Percentiles rank a stretch among this genome's conserved stretches.
Evolutionary conservation across 148 eudicot species (phyloP).

Genomic region (Gaultheria prostrata): DNA sequence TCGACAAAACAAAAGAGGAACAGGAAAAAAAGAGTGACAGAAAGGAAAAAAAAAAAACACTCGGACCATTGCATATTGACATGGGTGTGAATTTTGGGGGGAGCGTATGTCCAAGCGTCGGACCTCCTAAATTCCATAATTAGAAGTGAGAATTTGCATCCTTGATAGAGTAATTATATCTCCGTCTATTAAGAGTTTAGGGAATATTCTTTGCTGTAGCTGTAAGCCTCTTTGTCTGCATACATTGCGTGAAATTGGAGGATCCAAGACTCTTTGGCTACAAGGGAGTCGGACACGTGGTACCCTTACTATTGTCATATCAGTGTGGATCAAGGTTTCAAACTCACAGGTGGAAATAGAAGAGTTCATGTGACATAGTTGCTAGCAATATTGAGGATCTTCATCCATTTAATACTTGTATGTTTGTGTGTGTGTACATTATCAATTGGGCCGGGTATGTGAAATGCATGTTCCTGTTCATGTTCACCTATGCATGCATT

Average conservation of each 20-base stretch:
- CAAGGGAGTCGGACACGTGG: not conserved
- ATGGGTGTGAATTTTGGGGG: not conserved
- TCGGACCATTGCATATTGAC: not conserved
- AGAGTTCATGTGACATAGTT: not conserved
- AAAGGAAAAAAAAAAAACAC: not conserved
- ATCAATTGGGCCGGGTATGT: not conserved
- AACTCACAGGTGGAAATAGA: not conserved
- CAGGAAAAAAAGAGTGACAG: not conserved
- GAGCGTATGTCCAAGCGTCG: not conserved
- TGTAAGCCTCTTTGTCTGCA: not conserved
- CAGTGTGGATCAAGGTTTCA: not conserved
- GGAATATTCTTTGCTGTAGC: not conserved
- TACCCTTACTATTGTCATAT: not conserved
- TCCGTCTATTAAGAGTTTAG: not conserved
- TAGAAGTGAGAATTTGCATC: not conserved
- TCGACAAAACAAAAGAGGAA: not conserved
- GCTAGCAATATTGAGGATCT: not conserved
- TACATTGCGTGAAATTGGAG: not conserved
- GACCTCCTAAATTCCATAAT: not conserved
- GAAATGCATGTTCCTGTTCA: not conserved
- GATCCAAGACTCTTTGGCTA: not conserved
- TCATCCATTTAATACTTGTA: not conserved
- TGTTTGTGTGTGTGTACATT: slow-evolving; percentile 5
- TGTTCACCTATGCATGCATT: not conserved
- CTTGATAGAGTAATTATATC: not conserved